Evolutionary conservation across 805 yeast genomes (phyloP).

Genomic region (Groenewaldozyma tartarivorans): DNA sequence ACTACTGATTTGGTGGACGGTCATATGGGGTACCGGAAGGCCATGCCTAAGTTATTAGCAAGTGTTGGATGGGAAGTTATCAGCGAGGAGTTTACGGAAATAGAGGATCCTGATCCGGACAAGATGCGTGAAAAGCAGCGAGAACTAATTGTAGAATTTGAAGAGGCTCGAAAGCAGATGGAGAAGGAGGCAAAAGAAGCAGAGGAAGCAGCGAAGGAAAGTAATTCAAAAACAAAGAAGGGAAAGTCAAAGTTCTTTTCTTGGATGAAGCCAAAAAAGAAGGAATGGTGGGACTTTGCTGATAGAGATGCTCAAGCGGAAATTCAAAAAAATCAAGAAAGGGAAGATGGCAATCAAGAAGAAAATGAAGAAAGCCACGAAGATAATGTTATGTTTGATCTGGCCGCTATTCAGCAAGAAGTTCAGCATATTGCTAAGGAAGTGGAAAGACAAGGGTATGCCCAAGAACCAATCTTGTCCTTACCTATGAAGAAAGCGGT

Average conservation of each 20-base stretch:
- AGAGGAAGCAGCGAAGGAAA: constrained; percentile 10
- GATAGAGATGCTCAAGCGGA: constrained; percentile 28
- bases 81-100: constrained; percentile 87
- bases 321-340: constrained; percentile 32
- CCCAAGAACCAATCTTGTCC: too few species aligned
- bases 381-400: constrained; percentile 28
- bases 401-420: constrained; percentile 30
- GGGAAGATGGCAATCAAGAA: constrained; percentile 34
- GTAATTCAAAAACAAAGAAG: constrained; percentile 14
- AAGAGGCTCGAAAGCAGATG: constrained; percentile 65
- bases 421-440: constrained; percentile 24
- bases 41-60: constrained; percentile 74
- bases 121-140: constrained; percentile 68
- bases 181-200: constrained; percentile 23
- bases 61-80: constrained; percentile 69
- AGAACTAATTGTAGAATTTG: constrained; percentile 73
- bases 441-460: too few species aligned
- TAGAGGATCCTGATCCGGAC: constrained; percentile 92
- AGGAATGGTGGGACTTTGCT: constrained; percentile 48
- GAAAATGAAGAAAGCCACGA: constrained; percentile 32
- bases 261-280: constrained; percentile 41
- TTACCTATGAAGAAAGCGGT: too few species aligned
- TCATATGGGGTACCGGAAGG: constrained; percentile 94
- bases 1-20: constrained; percentile 85
- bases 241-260: constrained; percentile 33